A percentile compares a stretch with the other conserved stretches of the same genome.
Evolutionary conservation across 805 yeast genomes (phyloP).

Genomic region (Candida peoriensis): DNA sequence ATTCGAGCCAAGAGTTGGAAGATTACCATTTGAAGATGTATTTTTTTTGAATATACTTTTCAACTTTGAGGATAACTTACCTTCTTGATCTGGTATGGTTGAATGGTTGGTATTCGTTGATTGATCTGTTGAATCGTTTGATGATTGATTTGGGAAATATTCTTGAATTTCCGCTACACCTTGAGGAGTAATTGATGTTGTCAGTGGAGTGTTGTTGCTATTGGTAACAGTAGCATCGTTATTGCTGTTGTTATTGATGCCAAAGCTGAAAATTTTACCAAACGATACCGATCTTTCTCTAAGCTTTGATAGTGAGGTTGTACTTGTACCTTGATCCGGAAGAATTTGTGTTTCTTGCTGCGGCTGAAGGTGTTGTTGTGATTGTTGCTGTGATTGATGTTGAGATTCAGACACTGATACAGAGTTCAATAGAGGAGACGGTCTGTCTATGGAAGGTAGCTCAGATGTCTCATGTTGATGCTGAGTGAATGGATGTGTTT

Average conservation of each 20-base stretch:
- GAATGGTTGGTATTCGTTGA: not conserved
- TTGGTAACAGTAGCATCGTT: too few species aligned
- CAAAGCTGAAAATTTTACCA: conserved; percentile 35
- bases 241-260: conserved; percentile 16
- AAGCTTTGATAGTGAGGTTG: too few species aligned
- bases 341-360: not conserved
- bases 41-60: conserved; percentile 20
- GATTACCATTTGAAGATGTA: conserved; percentile 10
- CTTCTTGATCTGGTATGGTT: conserved; percentile 6
- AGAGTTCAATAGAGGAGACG: too few species aligned
- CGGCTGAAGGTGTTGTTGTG: not conserved
- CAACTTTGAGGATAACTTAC: conserved; percentile 16
- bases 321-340: too few species aligned
- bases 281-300: conserved; percentile 38
- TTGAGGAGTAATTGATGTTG: conserved; percentile 4
- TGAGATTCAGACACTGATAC: too few species aligned
- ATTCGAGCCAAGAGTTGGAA: too few species aligned
- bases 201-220: conserved; percentile 10
- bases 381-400: too few species aligned
- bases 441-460: too few species aligned
- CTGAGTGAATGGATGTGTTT: too few species aligned
- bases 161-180: too few species aligned
- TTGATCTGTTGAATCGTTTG: not conserved
- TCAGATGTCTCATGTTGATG: too few species aligned
- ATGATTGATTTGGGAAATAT: conserved; percentile 5